phyloP scores from a whole-genome alignment of 2,329 filamentous ascomycete species.

The Exophiala aquamarina region DNA sequence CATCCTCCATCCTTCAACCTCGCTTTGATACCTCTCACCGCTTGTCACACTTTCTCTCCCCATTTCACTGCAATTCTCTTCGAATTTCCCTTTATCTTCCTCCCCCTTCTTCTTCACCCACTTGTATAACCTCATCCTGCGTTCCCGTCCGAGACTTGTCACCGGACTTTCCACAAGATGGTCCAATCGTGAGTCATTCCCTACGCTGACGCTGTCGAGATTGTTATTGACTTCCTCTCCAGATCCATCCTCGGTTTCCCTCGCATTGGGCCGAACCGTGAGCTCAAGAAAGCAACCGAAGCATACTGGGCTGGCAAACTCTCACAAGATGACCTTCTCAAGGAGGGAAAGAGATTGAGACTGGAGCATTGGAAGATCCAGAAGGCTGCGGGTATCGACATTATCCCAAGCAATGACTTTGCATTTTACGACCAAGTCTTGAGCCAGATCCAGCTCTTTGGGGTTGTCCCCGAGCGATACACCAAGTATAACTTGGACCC shows the following conservation, averaged over 20 bases:
- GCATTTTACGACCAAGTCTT: slow-evolving; percentile 98
- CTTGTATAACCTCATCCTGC: slow-evolving; percentile 5
- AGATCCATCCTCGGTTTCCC: slow-evolving; percentile 93
- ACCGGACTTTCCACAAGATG: slow-evolving; percentile 46
- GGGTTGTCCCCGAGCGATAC: slow-evolving; percentile 90
- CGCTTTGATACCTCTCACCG: slow-evolving; percentile 17
- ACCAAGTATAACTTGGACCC: slow-evolving; percentile 81
- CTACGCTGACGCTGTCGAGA: background rate
- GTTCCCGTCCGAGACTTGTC: background rate
- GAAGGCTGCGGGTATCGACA: slow-evolving; percentile 94
- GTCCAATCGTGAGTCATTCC: slow-evolving; percentile 57
- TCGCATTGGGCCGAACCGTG: slow-evolving; percentile 96
- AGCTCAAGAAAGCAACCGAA: slow-evolving; percentile 99
- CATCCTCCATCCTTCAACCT: background rate
- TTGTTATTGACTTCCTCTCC: background rate
- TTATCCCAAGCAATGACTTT: slow-evolving; percentile 99
- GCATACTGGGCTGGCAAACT: slow-evolving; percentile 97
- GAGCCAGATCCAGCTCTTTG: slow-evolving; percentile 97
- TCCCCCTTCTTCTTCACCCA: slow-evolving; percentile 19
- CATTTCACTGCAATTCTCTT: slow-evolving; percentile 21
- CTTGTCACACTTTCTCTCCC: slow-evolving; percentile 22
- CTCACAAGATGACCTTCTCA: slow-evolving; percentile 83
- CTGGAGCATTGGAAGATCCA: slow-evolving; percentile 99
- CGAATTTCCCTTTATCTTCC: slow-evolving; percentile 20
- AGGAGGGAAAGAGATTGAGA: slow-evolving; percentile 95